Evolutionary conservation across 192 early-diverging fungal genomes (phyloP), one percentile per base, ranked within the genome.

Genomic region (Coemansia sp.): DNA sequence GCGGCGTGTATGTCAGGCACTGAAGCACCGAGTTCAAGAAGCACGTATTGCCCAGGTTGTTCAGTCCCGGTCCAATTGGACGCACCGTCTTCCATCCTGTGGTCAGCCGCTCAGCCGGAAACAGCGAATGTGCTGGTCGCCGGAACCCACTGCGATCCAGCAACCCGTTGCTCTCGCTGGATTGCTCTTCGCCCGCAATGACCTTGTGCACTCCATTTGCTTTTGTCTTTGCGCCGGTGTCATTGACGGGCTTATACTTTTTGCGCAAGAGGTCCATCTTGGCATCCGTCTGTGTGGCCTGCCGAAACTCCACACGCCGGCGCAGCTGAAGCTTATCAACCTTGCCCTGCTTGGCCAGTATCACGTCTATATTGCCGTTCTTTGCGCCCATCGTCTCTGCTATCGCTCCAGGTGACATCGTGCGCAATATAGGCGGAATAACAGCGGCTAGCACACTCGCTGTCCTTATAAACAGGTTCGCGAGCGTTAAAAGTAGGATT

Each of bases 21-120:
- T 93, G 88, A 19, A 93, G 80, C 1, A 89, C 85, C 8, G 90
- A 87, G 73, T 93, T 93, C n/a, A 90, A 63, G 61, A 89, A 93
- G 59, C 91, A 93, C 3, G 90, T 90, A 55, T 91, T 91, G 32
- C 87, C 86, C 57, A 87, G 82, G 60, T 93, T 92, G 61, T 80
- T 68, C 35, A 93, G 70, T 10, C 89, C 89, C 9, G 88, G 84
- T 6, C 89, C 91, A 26, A 90, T 84, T 9, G 82, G 65, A 18
- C 84, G 80, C 50, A 82, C 70, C 14, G 68, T 49, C 16, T 74
- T 72, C 90, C 90, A 92, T 39, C 66, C 58, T 29, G 65, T 53
- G 5, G 83, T 54, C 19, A 92, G 76, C 57, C 78, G 71, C 23
- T 84, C 84, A n/a, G 73, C 78, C 23, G 75, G 74, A 71, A 86